These are phyloP conservation scores for Kwoniella botswanensis DNA, from an alignment of 768 basidiomycete species.

Conservation along the genomic window DNA sequence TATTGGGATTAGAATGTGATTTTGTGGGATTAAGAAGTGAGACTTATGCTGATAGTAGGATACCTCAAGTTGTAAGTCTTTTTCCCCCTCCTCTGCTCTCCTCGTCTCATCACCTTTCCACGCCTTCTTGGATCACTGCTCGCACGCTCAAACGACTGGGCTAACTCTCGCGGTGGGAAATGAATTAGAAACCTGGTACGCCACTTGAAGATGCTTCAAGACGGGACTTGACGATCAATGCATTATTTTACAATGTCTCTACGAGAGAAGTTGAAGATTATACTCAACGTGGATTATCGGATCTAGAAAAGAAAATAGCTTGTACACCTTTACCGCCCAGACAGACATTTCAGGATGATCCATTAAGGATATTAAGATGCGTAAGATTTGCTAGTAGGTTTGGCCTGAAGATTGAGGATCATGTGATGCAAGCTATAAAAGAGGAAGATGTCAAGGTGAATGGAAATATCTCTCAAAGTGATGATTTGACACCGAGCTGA, in stretches of 20 bases:
- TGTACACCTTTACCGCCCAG: conserved; percentile 85
- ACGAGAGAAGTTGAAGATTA: conserved; percentile 82
- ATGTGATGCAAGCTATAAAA: conserved; percentile 50
- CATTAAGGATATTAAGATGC: conserved; percentile 86
- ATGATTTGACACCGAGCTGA: no score
- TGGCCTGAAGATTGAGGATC: conserved; percentile 69
- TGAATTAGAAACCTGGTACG: conserved; percentile 79
- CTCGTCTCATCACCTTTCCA: no score
- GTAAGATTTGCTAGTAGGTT: conserved; percentile 90
- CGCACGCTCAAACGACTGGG: neutral
- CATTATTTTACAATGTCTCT: conserved; percentile 95
- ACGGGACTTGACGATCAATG: conserved; percentile 92
- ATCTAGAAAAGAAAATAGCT: conserved; percentile 76
- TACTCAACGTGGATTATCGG: conserved; percentile 81
- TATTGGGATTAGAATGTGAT: conserved; percentile 83
- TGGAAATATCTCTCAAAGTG: neutral
- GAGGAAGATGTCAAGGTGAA: conserved; percentile 67
- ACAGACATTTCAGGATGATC: conserved; percentile 93
- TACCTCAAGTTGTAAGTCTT: conserved; percentile 79
- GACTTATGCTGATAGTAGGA: conserved; percentile 86
- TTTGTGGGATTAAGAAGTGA: conserved; percentile 93
- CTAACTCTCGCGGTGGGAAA: neutral
- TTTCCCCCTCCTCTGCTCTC: no score
- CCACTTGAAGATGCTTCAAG: conserved; percentile 87
- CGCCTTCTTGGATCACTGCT: no score